A percentile compares a stretch with the other conserved stretches of the same genome.
These are phyloP conservation scores for Talaromyces trachyspermus DNA, from an alignment of 495 filamentous ascomycete species.

Conservation along the genomic window DNA sequence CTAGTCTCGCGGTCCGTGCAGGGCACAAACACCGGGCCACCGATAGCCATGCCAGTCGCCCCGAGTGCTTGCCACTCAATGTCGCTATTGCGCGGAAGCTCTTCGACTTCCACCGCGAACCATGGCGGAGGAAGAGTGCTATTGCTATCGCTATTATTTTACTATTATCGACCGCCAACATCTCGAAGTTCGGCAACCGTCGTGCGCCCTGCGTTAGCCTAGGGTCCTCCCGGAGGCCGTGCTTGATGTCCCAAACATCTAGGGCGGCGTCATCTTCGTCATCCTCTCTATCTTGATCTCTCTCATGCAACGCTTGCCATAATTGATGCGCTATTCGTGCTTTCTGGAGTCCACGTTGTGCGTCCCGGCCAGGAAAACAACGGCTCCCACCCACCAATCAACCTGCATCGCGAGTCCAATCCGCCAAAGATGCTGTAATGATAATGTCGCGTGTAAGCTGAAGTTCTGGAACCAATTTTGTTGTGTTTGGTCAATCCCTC, in stretches of 20 bases:
- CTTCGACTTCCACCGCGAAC: slow-evolving; percentile 64
- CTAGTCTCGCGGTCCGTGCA: slow-evolving; percentile 3
- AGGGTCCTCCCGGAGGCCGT: slow-evolving; percentile 32
- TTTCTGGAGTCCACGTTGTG: slow-evolving; percentile 17
- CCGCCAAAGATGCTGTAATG: slow-evolving; percentile 85
- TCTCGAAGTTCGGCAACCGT: slow-evolving; percentile 25
- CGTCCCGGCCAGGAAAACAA: slow-evolving; percentile 57
- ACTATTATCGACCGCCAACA: slow-evolving; percentile 10
- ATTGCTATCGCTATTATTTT: slow-evolving; percentile 13
- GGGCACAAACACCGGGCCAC: slow-evolving; percentile 8
- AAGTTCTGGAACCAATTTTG: slow-evolving; percentile 25
- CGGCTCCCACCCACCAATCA: slow-evolving; percentile 60
- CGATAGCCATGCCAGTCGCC: slow-evolving; percentile 21
- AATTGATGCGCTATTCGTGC: slow-evolving; percentile 37
- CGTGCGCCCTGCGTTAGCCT: slow-evolving; percentile 8
- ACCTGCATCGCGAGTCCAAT: slow-evolving; percentile 69
- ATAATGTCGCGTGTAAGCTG: slow-evolving; percentile 47
- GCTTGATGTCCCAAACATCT: slow-evolving; percentile 68
- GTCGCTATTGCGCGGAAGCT: slow-evolving; percentile 57
- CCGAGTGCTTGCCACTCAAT: slow-evolving; percentile 69
- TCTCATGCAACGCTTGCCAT: slow-evolving; percentile 46
- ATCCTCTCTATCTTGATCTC: slow-evolving; percentile 13
- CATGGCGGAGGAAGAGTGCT: slow-evolving; percentile 46
- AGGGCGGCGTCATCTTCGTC: slow-evolving; percentile 42
- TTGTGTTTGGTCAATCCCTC: neutral